phyloP scores from a whole-genome alignment of 371 early-diverging fungal genomes.

The Rhizopus sp. region DNA sequence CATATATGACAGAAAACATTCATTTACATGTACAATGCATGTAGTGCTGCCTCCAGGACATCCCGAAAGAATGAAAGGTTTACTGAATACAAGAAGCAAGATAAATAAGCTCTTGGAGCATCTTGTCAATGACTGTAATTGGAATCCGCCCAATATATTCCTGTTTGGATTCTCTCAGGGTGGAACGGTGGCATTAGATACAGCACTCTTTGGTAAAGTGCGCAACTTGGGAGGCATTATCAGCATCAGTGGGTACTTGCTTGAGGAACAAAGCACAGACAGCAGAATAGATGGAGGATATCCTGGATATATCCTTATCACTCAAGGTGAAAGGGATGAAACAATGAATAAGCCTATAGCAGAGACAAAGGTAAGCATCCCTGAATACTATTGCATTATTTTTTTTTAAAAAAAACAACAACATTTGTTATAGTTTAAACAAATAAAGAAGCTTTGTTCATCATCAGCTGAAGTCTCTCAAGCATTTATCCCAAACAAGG shows the following conservation, averaged over 20 bases:
- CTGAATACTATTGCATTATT: background rate
- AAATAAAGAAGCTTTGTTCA: constrained; percentile 33
- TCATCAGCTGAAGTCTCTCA: constrained; percentile 37
- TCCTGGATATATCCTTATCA: constrained; percentile 50
- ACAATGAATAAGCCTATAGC: constrained; percentile 33
- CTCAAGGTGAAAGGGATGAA: constrained; percentile 59
- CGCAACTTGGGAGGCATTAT: constrained; percentile 52
- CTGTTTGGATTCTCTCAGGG: constrained; percentile 81
- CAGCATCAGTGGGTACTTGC: constrained; percentile 58
- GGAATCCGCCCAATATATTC: constrained; percentile 50
- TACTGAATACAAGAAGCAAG: constrained; percentile 35
- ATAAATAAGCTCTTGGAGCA: constrained; percentile 45
- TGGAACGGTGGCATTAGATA: constrained; percentile 66
- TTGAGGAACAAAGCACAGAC: constrained; percentile 46
- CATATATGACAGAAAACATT: background rate
- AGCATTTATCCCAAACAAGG: constrained; percentile 46
- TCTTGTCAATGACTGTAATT: constrained; percentile 46
- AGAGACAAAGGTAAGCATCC: constrained; percentile 45
- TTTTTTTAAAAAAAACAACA: background rate
- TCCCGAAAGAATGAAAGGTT: constrained; percentile 48
- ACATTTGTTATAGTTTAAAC: constrained; percentile 27
- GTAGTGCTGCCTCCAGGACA: constrained; percentile 50
- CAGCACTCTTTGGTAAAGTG: constrained; percentile 52
- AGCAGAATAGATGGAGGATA: constrained; percentile 31
- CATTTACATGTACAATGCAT: background rate